These are phyloP conservation scores for Russula sp. DNA, from an alignment of 768 basidiomycete genomes.

Conservation along the genomic window DNA sequence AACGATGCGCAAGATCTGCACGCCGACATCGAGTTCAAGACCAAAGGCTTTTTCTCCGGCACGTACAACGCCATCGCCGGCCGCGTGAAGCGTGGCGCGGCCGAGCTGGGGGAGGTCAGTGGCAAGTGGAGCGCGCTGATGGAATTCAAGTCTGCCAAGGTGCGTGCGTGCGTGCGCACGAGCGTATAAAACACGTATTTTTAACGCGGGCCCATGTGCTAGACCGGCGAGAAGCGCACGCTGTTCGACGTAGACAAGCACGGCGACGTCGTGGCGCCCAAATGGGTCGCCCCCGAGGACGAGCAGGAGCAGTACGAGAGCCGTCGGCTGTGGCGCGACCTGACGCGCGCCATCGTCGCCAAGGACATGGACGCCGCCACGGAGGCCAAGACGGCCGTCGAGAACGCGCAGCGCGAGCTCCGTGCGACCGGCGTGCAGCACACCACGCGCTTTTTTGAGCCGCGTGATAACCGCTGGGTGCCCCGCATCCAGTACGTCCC, in stretches of 20 bases:
- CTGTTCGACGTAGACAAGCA: constrained; percentile 82
- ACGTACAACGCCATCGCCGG: constrained; percentile 90
- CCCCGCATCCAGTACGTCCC: constrained; percentile 66
- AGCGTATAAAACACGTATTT: too few relatives aligned
- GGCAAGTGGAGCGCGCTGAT: constrained; percentile 91
- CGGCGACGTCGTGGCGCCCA: constrained; percentile 67
- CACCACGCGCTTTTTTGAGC: constrained; percentile 76
- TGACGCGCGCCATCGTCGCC: constrained; percentile 78
- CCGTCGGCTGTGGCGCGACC: constrained; percentile 66
- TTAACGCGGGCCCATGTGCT: neutral
- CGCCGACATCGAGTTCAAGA: constrained; percentile 95
- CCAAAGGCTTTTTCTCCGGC: constrained; percentile 98
- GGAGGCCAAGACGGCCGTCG: constrained; percentile 80
- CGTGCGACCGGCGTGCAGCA: constrained; percentile 62
- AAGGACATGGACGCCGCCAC: constrained; percentile 97
- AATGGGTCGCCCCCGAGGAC: constrained; percentile 77
- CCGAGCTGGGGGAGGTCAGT: constrained; percentile 76
- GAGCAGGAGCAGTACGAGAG: constrained; percentile 88
- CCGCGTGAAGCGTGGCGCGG: constrained; percentile 56
- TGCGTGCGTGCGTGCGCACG: constrained; percentile 28
- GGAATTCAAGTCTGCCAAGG: constrained; percentile 73
- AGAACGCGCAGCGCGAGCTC: constrained; percentile 85
- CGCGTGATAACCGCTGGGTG: constrained; percentile 71
- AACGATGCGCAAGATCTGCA: constrained; percentile 69
- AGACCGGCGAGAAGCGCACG: constrained; percentile 66